phyloP scores from a whole-genome alignment of 2,329 filamentous ascomycete genomes.

The Penicillium sp. region DNA sequence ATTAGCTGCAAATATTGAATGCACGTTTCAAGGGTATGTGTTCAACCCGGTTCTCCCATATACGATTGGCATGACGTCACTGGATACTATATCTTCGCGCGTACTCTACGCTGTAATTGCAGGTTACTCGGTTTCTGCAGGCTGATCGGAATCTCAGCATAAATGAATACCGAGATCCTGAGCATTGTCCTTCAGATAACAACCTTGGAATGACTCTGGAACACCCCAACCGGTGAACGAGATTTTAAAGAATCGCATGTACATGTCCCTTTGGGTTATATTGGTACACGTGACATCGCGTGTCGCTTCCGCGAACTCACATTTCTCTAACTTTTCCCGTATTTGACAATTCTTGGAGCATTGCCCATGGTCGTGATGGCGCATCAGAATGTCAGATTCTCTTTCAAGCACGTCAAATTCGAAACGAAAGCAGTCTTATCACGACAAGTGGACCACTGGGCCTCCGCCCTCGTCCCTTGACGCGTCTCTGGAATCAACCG shows the following conservation, averaged over 20 bases:
- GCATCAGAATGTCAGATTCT: conserved; percentile 24
- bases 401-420: background rate
- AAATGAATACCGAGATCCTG: too few relatives aligned
- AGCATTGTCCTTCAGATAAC: too few relatives aligned
- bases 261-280: conserved; percentile 1
- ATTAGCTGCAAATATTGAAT: too few relatives aligned
- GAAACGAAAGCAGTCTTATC: conserved; percentile 23
- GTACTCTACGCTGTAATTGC: too few relatives aligned
- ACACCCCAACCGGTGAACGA: too few relatives aligned
- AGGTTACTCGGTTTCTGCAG: too few relatives aligned
- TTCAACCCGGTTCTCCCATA: too few relatives aligned
- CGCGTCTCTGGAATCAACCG: conserved; percentile 12
- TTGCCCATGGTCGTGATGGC: conserved; percentile 21
- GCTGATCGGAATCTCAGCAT: too few relatives aligned
- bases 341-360: background rate
- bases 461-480: conserved; percentile 7
- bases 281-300: conserved; percentile 23
- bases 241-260: background rate
- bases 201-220: too few relatives aligned
- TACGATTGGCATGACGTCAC: too few relatives aligned
- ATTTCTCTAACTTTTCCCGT: background rate
- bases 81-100: too few relatives aligned
- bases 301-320: conserved; percentile 1
- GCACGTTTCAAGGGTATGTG: too few relatives aligned
- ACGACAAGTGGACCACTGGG: background rate